Evolutionary conservation across 306 rosid genomes (phyloP), one percentile per base, ranked within the genome.

Genomic region (Cicer pinnatifidum): DNA sequence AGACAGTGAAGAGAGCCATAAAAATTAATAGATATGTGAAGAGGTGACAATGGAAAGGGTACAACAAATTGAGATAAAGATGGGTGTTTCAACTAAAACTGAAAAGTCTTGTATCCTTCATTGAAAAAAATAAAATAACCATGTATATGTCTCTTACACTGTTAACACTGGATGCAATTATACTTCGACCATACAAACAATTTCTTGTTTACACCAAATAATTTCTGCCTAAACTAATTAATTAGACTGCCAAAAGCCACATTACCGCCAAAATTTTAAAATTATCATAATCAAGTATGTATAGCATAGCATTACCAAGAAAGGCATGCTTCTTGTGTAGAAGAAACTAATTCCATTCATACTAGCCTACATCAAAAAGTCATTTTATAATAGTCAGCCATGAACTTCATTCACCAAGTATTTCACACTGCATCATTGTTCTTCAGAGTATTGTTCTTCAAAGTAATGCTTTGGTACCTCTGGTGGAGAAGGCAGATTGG

Each of bases 401-500:
- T 23, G 12, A 73, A 20, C 28, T 11, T 48, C 47, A 63, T 2
- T 50, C 6, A 19, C n/a, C 43, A 13, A 40, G 28, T 19, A 41
- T 41, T 28, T 54, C 16, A 16, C 45, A 38, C 19, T 20, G 38
- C 48, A 37, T 48, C 37, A 12, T 28, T 23, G 37, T 12, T 72
- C 80, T 54, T 74, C 81, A 59, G 91, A 89, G 76, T 83, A 89
- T 28, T 23, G 37, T 12, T 72, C 80, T 54, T 74, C 81, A 59
- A 93, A 89, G 76, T 83, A 89, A 72, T 58, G 35, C 7, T 38
- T 19, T 2, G 92, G 95, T 17, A 94, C 28, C 78, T 88, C 86
- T 12, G 96, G 91, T 46, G 92, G 84, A 20, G 91, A 91, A 75
- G 94, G 82, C 75, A 86, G 58, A 74, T 69, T 72, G 40, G 97